Evolutionary conservation across 176 grass and related monocot genomes (phyloP), one percentile per base, ranked within the genome.

Genomic region (Paspalum vaginatum): DNA sequence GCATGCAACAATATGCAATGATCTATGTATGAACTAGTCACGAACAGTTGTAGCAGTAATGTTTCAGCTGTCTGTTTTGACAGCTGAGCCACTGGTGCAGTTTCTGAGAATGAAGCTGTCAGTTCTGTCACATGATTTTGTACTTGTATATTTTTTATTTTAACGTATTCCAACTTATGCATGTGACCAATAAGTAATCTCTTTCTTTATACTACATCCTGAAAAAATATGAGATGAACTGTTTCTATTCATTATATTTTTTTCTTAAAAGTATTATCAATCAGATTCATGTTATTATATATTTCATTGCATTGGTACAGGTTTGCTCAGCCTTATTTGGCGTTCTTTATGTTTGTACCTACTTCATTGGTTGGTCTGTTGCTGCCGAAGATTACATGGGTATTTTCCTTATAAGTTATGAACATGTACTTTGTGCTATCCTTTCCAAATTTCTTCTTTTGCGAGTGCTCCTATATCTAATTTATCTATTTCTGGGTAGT

Each of bases 261-360:
- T 76, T 64, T 76, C 18, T 39, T 70, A 38, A 82, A 51, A 10
- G 20, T 71, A 24, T 54, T 80, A 48, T 39, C 39, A 70, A 76
- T 56, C 17, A 20, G 75, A 43, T 80, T 85, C 50, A 46, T 52
- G 4, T 70, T 52, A 46, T 77, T 77, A 79, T 68, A 70, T 86
- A 14, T 81, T 81, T 10, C 32, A 70, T 69, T 76, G 50, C 21
- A 50, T 84, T 9, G 39, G 71, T 91, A 59, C 86, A 95, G 95
- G 95, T 98, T 98, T 80, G 92, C 92, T 80, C 90, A 93, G 61
- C 95, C 95, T 75, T 94, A 81, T 85, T 88, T 94, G 88, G 95
- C 86, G 51, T 95, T 95, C 88, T 67, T 93, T 68, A 95, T 98
- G 95, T 98, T 98, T 85, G 88, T 98, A 40, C 95, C 95, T 68